Base-by-base conservation (phyloP, 139 green algal genomes). In the Tetratostichococcus sp. region DNA sequence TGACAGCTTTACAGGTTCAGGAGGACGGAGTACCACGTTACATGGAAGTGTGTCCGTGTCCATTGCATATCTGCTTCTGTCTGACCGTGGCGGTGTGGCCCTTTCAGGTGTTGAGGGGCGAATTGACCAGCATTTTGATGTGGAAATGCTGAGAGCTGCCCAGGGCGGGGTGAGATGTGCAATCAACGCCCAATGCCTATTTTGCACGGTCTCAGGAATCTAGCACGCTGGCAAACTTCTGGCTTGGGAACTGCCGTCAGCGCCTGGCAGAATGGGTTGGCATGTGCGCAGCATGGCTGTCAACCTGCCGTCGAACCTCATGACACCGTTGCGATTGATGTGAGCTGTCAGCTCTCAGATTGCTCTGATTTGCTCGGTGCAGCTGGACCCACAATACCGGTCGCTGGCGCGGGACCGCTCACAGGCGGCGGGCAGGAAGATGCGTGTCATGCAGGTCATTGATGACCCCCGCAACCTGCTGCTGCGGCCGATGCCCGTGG, bases 351-450 rank as follows among this genome's bases (percentile, higher is more conserved):
- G n/a, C n/a, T n/a, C 8, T 31, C 4, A 66, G 58, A 6, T 4
- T 4, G 14, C 8, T 66, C 14, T 30, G 25, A 66, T 19, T n/a
- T 30, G 25, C 58, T 30, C 58, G 4, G 17, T 68, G 62, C 62
- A 68, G n/a, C 14, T 75, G 43, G 70, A 75, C 43, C 70, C 70
- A 6, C 43, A 67, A 2, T 75, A 75, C 43, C 43, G 43, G 5
- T 32, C 23, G 22, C n/a, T 75, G 30, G 35, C n/a, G 28, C 28
- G 43, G 28, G 70, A 75, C n/a, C 43, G 70, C 22, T 30, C 23
- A 21, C 43, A 42, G n/a, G 43, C 30, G n/a, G 70, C 70, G 16
- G 70, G 34, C 28, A 62, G 34, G 19, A 75, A 68, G 43, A 75
- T 28, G 5, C 70, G 70, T 19, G 34, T 35, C 0, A 50, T 68